These are phyloP conservation scores for Exophiala sp. DNA, from an alignment of 2,329 filamentous ascomycete genomes.

Conservation along the genomic window DNA sequence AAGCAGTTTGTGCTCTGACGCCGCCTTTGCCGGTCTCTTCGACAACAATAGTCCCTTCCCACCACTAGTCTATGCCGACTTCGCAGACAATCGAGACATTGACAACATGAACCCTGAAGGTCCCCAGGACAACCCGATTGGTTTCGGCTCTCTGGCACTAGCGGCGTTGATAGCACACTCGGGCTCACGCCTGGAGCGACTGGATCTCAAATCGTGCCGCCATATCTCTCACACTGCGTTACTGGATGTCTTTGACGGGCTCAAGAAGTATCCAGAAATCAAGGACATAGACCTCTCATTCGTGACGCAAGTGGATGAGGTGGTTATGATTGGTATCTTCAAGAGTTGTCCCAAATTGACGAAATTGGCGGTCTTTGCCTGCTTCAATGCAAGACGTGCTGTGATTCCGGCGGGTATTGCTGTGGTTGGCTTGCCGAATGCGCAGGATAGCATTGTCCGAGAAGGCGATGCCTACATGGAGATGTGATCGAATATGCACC, in stretches of 20 bases:
- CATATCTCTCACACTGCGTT: slow-evolving; percentile 73
- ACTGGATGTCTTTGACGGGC: slow-evolving; percentile 65
- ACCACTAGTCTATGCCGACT: slow-evolving; percentile 65
- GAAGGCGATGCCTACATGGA: slow-evolving; percentile 1
- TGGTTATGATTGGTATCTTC: slow-evolving; percentile 44
- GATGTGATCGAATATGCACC: not conserved
- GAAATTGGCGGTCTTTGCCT: slow-evolving; percentile 61
- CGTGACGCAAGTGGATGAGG: slow-evolving; percentile 44
- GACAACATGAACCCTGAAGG: slow-evolving; percentile 66
- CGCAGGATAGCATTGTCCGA: slow-evolving; percentile 52
- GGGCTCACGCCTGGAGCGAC: slow-evolving; percentile 58
- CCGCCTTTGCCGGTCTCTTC: slow-evolving; percentile 70
- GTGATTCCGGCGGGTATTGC: slow-evolving; percentile 56
- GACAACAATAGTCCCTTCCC: slow-evolving; percentile 58
- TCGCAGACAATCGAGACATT: slow-evolving; percentile 73
- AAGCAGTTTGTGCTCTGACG: slow-evolving; percentile 72
- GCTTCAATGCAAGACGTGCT: slow-evolving; percentile 57
- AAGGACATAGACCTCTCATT: slow-evolving; percentile 74
- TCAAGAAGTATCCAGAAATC: slow-evolving; percentile 65
- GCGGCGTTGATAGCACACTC: slow-evolving; percentile 81
- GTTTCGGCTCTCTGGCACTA: slow-evolving; percentile 73
- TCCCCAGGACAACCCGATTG: slow-evolving; percentile 57
- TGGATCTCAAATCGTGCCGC: slow-evolving; percentile 81
- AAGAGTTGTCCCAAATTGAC: slow-evolving; percentile 45
- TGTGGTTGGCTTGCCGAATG: slow-evolving; percentile 58